Evolutionary conservation across 2,329 filamentous ascomycete genomes (phyloP), one percentile per base, ranked within the genome.

Genomic region (Cladosporium sp.): DNA sequence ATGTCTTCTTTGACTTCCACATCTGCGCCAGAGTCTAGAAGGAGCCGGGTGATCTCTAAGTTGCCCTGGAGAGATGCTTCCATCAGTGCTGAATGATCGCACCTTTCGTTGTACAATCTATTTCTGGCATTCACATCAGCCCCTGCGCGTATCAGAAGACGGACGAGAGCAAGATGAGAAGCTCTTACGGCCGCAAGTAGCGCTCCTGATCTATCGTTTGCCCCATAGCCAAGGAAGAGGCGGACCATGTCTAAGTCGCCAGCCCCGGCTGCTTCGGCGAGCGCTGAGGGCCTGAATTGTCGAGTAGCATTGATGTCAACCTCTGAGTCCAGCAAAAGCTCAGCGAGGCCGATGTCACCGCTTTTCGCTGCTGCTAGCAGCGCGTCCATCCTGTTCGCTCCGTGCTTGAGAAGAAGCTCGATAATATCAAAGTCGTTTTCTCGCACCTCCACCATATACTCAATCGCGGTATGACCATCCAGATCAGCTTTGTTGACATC

Each of bases 141-240:
- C 9, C 40, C 40, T 18, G 25, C n/a, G 9, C 40, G 15, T 19
- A 43, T 20, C 25, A 32, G n/a, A 43, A 43, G 40, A 4, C 9
- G 27, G 27, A 32, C 15, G 16, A 43, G 25, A 12, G 25, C 8
- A 43, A 43, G n/a, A 13, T 43, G n/a, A 19, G 27, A 19, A 18
- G 40, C 15, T 13, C 3, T 20, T 7, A 33, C 40, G n/a, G 40
- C 40, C 15, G 2, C 27, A 13, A 11, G 16, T 22, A 43, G 40
- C 29, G 39, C 20, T 16, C 8, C 20, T 30, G 39, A 41, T 43
- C 40, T 43, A 33, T 43, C 40, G 16, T 32, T 43, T 32, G 40
- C 40, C 29, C 25, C 25, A 33, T 32, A 32, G 40, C 29, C 16
- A 30, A 19, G 39, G 15, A 43, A 22, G 3, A 43, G 27, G 29